phyloP scores from a whole-genome alignment of 2,329 filamentous ascomycete species.

The Thielaviopsis musarum region DNA sequence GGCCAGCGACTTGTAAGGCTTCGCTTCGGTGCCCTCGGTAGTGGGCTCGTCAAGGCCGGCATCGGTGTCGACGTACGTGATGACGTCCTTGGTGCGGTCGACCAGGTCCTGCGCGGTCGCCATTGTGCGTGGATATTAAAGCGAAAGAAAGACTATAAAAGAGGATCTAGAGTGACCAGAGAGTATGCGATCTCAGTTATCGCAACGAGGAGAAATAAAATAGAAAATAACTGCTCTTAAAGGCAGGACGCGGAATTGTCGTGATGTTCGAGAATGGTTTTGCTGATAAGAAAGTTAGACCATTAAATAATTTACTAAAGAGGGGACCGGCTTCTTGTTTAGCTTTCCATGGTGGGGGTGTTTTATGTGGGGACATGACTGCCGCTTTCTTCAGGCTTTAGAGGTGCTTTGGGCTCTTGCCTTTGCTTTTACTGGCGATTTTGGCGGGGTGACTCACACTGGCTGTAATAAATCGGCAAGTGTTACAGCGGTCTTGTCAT shows the following conservation, averaged over 20 bases:
- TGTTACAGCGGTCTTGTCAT: not conserved
- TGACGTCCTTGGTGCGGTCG: constrained; percentile 29
- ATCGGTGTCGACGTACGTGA: constrained; percentile 66
- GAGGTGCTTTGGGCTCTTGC: not conserved
- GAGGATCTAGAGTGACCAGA: not conserved
- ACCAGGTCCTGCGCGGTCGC: constrained; percentile 31
- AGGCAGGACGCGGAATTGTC: not conserved
- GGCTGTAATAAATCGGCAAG: not conserved
- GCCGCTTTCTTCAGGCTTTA: not conserved
- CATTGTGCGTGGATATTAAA: constrained; percentile 18
- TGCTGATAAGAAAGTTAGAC: not conserved
- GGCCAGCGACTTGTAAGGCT: constrained; percentile 68
- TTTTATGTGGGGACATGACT: not conserved
- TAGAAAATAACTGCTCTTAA: not conserved
- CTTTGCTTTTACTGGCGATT: not conserved
- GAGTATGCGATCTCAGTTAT: not conserved
- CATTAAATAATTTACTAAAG: not conserved
- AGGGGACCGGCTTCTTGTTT: not conserved
- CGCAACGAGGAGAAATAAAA: not conserved
- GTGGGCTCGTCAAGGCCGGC: constrained; percentile 53
- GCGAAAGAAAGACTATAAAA: not conserved
- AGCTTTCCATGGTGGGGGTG: not conserved
- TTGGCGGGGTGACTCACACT: not conserved
- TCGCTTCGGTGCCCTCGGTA: constrained; percentile 50
- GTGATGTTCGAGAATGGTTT: not conserved